Percentiles rank a stretch among this genome's conserved stretches.
Evolutionary conservation across 2,329 filamentous ascomycete species (phyloP).

Genomic region (Paraconiothyrium brasiliense): DNA sequence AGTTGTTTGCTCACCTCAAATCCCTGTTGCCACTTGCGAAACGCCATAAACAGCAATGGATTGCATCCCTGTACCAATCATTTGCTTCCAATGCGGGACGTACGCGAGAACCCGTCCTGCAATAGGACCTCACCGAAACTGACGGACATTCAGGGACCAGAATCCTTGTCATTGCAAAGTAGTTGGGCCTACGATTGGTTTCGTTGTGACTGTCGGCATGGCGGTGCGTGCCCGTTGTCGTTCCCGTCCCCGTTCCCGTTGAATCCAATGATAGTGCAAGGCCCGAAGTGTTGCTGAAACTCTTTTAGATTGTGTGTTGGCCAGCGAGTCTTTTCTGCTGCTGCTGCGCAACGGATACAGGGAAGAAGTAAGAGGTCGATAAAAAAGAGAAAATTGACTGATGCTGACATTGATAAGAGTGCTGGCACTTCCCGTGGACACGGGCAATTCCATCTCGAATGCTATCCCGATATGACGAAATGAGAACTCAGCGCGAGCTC

Average conservation of each 20-base stretch:
- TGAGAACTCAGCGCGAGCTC: constrained; percentile 8
- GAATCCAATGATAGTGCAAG: constrained; percentile 3
- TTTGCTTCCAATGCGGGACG: constrained; percentile 65
- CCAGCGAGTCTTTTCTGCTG: constrained; percentile 65
- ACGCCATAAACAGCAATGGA: constrained; percentile 20
- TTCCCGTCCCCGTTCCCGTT: not conserved
- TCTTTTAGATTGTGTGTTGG: constrained; percentile 61
- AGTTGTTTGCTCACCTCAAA: not conserved
- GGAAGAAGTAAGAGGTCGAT: constrained; percentile 58
- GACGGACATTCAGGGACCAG: constrained; percentile 55
- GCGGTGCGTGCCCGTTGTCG: constrained; percentile 53
- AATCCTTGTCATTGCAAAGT: constrained; percentile 68
- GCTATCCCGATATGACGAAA: constrained; percentile 55
- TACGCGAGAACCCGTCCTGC: constrained; percentile 24
- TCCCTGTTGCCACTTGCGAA: not conserved
- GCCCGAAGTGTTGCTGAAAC: constrained; percentile 18
- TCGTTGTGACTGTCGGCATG: constrained; percentile 58
- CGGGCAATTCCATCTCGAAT: constrained; percentile 61
- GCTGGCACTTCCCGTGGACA: constrained; percentile 62
- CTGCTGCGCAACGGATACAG: constrained; percentile 64
- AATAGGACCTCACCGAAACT: constrained; percentile 2
- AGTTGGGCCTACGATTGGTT: constrained; percentile 64
- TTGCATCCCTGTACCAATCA: constrained; percentile 58
- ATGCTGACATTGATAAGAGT: constrained; percentile 52
- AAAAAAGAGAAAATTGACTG: not conserved